These are phyloP conservation scores for Mycena amicta DNA, from an alignment of 768 basidiomycete species.

Conservation along the genomic window DNA sequence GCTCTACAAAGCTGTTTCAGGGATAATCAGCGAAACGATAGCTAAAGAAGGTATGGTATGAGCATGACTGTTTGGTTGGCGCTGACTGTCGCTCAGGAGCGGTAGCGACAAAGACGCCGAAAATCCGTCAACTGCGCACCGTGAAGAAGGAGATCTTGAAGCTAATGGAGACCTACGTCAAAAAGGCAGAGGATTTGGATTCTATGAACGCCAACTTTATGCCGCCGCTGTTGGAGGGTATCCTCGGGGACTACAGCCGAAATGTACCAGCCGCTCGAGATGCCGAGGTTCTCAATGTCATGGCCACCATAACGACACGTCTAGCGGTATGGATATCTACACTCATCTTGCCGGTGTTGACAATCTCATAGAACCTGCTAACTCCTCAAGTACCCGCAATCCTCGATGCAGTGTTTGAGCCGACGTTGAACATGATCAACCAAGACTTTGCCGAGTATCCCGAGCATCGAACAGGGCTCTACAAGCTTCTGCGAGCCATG, in stretches of 20 bases:
- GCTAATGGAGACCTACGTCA: constrained; percentile 96
- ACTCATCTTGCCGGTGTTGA: constrained; percentile 14
- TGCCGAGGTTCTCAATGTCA: constrained; percentile 95
- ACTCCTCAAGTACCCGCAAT: constrained; percentile 95
- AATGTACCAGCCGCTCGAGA: constrained; percentile 94
- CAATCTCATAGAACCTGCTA: constrained; percentile 62
- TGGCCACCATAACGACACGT: constrained; percentile 89
- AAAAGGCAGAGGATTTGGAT: constrained; percentile 95
- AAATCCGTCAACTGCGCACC: constrained; percentile 89
- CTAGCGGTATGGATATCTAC: constrained; percentile 67
- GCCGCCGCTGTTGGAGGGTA: constrained; percentile 93
- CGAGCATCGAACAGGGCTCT: constrained; percentile 96
- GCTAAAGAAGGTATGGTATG: constrained; percentile 81
- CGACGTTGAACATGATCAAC: constrained; percentile 97
- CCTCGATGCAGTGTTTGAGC: constrained; percentile 96
- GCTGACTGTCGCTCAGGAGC: constrained; percentile 51
- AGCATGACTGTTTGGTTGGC: background rate
- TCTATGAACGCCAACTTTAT: constrained; percentile 90
- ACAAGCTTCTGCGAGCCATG: constrained; percentile 90
- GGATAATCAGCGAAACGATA: constrained; percentile 93
- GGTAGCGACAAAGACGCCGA: constrained; percentile 95
- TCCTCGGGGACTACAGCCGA: constrained; percentile 94
- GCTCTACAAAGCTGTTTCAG: constrained; percentile 94
- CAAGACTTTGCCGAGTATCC: constrained; percentile 99
- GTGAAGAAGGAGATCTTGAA: constrained; percentile 99